These are phyloP conservation scores for Ceriops decandra DNA, from an alignment of 345 rosid genomes.

Conservation along the genomic window DNA sequence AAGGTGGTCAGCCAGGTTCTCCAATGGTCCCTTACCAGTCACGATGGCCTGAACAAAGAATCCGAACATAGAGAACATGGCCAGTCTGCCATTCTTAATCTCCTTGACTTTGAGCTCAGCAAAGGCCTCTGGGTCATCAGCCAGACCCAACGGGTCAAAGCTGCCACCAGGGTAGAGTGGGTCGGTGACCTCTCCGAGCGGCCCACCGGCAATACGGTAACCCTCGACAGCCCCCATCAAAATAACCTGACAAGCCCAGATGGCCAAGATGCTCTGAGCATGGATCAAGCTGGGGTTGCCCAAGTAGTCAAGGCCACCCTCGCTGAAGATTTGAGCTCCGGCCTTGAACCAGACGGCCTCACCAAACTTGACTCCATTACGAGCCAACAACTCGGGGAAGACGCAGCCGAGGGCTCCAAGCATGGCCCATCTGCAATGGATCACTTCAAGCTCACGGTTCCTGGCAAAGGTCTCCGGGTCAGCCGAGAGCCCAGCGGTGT, in stretches of 20 bases:
- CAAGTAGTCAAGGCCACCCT: constrained; percentile 77
- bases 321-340: constrained; percentile 73
- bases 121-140: constrained; percentile 81
- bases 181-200: constrained; percentile 64
- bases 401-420: constrained; percentile 75
- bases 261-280: constrained; percentile 76
- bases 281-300: constrained; percentile 82
- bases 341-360: constrained; percentile 92
- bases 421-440: constrained; percentile 84
- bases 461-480: constrained; percentile 88
- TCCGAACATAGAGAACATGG: constrained; percentile 89
- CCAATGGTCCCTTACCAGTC: constrained; percentile 74
- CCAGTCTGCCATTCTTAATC: constrained; percentile 74
- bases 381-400: constrained; percentile 73
- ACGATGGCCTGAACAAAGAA: constrained; percentile 87
- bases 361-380: constrained; percentile 72
- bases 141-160: constrained; percentile 79
- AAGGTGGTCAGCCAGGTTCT: constrained; percentile 78
- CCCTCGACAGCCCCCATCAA: constrained; percentile 82
- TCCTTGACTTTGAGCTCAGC: constrained; percentile 84
- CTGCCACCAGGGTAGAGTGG: constrained; percentile 80
- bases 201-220: constrained; percentile 65
- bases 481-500: constrained; percentile 80
- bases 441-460: constrained; percentile 86
- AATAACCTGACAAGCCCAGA: constrained; percentile 66